Conservation (phyloP, 2,329 filamentous ascomycete species). For the Verticillium isaacii region DNA sequence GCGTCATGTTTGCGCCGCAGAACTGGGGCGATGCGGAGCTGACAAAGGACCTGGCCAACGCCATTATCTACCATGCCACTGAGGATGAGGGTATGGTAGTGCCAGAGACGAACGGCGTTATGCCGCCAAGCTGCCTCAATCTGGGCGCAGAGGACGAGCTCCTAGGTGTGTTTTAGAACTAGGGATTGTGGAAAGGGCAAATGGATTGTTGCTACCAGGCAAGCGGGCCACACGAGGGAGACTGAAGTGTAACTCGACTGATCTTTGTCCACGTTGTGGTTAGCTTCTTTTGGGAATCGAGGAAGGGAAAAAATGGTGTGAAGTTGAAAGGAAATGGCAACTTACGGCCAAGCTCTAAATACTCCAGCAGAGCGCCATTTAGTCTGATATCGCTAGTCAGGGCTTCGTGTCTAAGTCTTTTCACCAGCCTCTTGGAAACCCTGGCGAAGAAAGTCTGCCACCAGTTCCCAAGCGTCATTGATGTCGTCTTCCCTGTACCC, state of each 20-base stretch:
- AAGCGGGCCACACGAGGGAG: too few relatives aligned
- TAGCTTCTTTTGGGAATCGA: too few relatives aligned
- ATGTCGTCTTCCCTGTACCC: not conserved
- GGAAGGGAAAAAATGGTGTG: too few relatives aligned
- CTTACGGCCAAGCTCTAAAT: too few relatives aligned
- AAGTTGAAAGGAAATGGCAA: too few relatives aligned
- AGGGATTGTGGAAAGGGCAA: not conserved
- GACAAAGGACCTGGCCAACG: slow-evolving; percentile 11
- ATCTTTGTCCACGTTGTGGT: too few relatives aligned
- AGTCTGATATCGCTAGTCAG: too few relatives aligned
- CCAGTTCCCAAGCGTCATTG: not conserved
- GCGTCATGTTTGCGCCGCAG: slow-evolving; percentile 32
- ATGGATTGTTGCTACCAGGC: too few relatives aligned
- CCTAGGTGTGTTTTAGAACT: slow-evolving; percentile 11
- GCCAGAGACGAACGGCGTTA: slow-evolving; percentile 12
- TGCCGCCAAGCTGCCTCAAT: slow-evolving; percentile 9
- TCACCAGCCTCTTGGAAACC: not conserved
- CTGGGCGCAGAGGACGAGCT: slow-evolving; percentile 9
- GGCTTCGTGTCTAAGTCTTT: not conserved
- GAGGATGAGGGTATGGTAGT: slow-evolving; percentile 4
- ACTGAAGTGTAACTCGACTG: too few relatives aligned
- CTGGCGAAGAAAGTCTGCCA: not conserved
- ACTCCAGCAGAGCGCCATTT: too few relatives aligned
- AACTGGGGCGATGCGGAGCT: slow-evolving; percentile 22
- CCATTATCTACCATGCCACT: slow-evolving; percentile 12